These are phyloP conservation scores for Radiomyces spectabilis DNA, from an alignment of 192 early-diverging fungal species.

Conservation along the genomic window DNA sequence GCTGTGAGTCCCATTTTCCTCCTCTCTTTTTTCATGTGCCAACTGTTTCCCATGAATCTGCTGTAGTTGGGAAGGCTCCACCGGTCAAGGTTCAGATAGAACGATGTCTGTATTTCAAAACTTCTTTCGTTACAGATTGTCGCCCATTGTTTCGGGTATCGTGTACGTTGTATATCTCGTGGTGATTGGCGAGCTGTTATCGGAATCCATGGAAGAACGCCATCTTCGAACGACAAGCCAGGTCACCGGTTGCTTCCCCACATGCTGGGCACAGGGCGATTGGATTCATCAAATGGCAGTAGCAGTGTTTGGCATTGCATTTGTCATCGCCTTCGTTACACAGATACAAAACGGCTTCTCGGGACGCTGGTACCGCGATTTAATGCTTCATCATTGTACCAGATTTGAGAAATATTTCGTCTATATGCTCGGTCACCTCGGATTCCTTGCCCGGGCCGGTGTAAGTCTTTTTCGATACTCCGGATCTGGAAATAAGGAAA, in stretches of 20 bases:
- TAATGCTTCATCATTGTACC: slow-evolving; percentile 9
- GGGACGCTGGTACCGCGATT: slow-evolving; percentile 24
- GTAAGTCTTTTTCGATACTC: background rate
- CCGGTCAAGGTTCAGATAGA: slow-evolving; percentile 35
- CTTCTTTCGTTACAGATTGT: slow-evolving; percentile 37
- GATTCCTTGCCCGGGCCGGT: slow-evolving; percentile 36
- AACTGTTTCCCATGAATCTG: no score
- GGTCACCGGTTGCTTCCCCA: slow-evolving; percentile 22
- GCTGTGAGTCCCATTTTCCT: background rate
- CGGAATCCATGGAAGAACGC: slow-evolving; percentile 4
- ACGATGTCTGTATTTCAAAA: slow-evolving; percentile 24
- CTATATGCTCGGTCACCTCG: slow-evolving; percentile 30
- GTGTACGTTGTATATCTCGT: slow-evolving; percentile 36
- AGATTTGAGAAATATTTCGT: slow-evolving; percentile 14
- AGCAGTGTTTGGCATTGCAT: slow-evolving; percentile 29
- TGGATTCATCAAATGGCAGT: slow-evolving; percentile 17
- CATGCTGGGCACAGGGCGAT: slow-evolving; percentile 26
- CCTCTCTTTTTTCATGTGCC: background rate
- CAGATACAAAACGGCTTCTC: slow-evolving; percentile 32
- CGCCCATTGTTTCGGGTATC: slow-evolving; percentile 32
- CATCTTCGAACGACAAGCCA: slow-evolving; percentile 3
- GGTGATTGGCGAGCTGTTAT: slow-evolving; percentile 26
- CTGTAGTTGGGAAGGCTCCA: slow-evolving; percentile 31
- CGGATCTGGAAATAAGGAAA: background rate
- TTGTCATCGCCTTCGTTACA: slow-evolving; percentile 31